Evolutionary conservation across 495 filamentous ascomycete species (phyloP).

Genomic region (Talaromyces liani): DNA sequence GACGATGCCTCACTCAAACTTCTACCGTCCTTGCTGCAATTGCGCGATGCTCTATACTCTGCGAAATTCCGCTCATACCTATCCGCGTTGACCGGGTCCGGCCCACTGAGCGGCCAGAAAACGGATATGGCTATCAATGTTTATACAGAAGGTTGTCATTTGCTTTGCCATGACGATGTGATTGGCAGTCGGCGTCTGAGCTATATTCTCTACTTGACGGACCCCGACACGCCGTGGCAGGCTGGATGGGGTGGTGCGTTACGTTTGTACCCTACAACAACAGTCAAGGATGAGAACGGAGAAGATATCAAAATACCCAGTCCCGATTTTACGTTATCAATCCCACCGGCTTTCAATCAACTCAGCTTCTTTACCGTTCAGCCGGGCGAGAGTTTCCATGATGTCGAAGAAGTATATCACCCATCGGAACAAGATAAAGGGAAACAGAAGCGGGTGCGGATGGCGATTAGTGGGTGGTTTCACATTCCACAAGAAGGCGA

Average conservation of each 20-base stretch:
- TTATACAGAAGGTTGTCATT: conserved; percentile 91
- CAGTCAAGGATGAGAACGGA: conserved; percentile 55
- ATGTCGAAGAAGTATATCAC: conserved; percentile 95
- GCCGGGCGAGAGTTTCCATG: conserved; percentile 94
- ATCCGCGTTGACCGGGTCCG: conserved; percentile 73
- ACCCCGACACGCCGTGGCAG: conserved; percentile 88
- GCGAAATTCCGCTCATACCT: conserved; percentile 81
- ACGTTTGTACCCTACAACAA: conserved; percentile 75
- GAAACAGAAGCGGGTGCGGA: conserved; percentile 66
- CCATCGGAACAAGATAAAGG: conserved; percentile 54
- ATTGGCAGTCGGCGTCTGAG: conserved; percentile 89
- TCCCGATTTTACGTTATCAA: conserved; percentile 65
- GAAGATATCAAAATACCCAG: conserved; percentile 66
- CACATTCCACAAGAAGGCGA: conserved; percentile 96
- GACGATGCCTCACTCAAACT: conserved; percentile 73
- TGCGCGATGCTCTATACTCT: conserved; percentile 92
- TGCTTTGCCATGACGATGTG: conserved; percentile 96
- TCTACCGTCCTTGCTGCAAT: conserved; percentile 74
- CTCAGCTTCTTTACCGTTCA: conserved; percentile 97
- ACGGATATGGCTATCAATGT: conserved; percentile 99
- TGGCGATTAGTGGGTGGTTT: conserved; percentile 99
- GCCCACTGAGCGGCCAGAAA: conserved; percentile 83
- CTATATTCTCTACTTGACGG: conserved; percentile 95
- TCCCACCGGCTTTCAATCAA: conserved; percentile 95
- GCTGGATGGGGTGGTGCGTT: conserved; percentile 90